phyloP scores from a whole-genome alignment of 768 basidiomycete genomes.

The Lyophyllum decastes region DNA sequence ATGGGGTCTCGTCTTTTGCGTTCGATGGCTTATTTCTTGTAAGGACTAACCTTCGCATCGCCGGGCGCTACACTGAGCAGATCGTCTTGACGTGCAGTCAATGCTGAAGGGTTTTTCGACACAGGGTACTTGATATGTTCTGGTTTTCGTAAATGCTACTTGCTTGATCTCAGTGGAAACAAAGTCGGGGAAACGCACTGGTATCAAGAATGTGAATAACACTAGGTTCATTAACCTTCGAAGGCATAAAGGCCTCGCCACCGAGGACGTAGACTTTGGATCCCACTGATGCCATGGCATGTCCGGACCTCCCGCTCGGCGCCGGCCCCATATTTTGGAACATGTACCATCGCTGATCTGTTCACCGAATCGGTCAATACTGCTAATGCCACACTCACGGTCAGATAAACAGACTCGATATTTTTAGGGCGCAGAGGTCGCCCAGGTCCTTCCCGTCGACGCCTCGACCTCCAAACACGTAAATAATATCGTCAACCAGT shows the following conservation, averaged over 20 bases:
- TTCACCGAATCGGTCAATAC: constrained; percentile 6
- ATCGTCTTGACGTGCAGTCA: too few species aligned
- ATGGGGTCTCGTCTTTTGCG: too few species aligned
- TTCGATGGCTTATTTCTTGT: too few species aligned
- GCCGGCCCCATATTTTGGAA: constrained; percentile 99
- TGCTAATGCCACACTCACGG: neutral
- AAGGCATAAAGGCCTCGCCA: constrained; percentile 82
- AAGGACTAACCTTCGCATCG: too few species aligned
- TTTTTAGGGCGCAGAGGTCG: constrained; percentile 95
- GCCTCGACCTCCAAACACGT: constrained; percentile 95
- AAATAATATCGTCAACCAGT: constrained; percentile 97
- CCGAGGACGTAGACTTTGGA: constrained; percentile 91
- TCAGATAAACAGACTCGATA: constrained; percentile 80
- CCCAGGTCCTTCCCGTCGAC: constrained; percentile 95
- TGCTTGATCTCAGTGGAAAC: neutral
- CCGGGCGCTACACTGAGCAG: too few species aligned
- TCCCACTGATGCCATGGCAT: constrained; percentile 96
- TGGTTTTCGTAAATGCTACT: constrained; percentile 9
- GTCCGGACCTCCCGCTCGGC: constrained; percentile 89
- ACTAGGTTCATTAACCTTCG: constrained; percentile 75
- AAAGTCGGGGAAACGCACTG: constrained; percentile 55
- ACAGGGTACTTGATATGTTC: constrained; percentile 29
- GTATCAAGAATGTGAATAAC: constrained; percentile 94
- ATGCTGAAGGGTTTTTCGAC: constrained; percentile 21
- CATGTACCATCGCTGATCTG: constrained; percentile 99